These are phyloP conservation scores for Beauveria australis DNA, from an alignment of 2,329 filamentous ascomycete species.

Conservation along the genomic window DNA sequence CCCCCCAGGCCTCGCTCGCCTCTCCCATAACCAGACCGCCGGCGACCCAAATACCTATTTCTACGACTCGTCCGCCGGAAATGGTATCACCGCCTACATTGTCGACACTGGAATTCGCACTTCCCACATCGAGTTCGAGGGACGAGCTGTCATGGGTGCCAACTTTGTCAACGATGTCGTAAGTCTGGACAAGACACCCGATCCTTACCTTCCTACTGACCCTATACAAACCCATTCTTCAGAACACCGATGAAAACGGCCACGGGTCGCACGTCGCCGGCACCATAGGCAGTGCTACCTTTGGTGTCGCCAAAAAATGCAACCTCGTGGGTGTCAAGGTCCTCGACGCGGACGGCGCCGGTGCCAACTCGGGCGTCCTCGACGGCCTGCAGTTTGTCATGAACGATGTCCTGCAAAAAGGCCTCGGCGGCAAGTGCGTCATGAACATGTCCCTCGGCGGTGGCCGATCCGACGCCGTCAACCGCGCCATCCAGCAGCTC, in stretches of 20 bases:
- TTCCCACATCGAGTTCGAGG: constrained; percentile 41
- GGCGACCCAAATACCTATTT: constrained; percentile 26
- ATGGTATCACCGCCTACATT: constrained; percentile 45
- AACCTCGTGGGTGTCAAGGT: constrained; percentile 45
- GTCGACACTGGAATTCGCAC: constrained; percentile 51
- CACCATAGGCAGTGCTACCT: constrained; percentile 46
- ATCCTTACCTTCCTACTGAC: not conserved
- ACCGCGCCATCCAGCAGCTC: constrained; percentile 45
- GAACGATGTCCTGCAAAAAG: constrained; percentile 33
- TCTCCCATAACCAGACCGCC: constrained; percentile 36
- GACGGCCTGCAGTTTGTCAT: constrained; percentile 50
- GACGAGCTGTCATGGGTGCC: constrained; percentile 37
- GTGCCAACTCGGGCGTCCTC: constrained; percentile 37
- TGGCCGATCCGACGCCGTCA: constrained; percentile 38
- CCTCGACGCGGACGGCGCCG: constrained; percentile 30
- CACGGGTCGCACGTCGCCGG: constrained; percentile 51
- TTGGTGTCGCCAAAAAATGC: constrained; percentile 48
- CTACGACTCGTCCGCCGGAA: constrained; percentile 32
- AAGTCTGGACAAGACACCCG: constrained; percentile 16
- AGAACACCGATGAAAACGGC: constrained; percentile 42
- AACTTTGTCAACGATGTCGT: constrained; percentile 37
- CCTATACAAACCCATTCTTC: not conserved
- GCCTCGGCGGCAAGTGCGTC: constrained; percentile 43
- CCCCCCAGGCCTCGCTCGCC: constrained; percentile 42
- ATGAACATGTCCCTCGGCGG: constrained; percentile 59